Base-by-base conservation (phyloP, 139 green algal genomes). In the Chlamydomonas sp. region DNA sequence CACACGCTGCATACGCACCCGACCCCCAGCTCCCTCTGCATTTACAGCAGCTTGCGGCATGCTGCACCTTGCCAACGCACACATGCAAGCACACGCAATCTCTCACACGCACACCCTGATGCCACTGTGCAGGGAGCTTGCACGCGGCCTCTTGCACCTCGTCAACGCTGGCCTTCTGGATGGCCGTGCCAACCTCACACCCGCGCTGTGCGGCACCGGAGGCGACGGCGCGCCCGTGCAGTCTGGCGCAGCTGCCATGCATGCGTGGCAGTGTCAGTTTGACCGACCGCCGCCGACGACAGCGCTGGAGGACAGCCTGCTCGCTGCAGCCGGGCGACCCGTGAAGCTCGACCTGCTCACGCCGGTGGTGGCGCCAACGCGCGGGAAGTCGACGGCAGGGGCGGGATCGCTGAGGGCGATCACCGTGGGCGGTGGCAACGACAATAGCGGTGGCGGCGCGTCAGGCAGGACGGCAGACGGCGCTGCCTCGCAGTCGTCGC, bases 91-190 rank as follows among this genome's bases (percentile, higher is more conserved):
- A n/a, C n/a, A n/a, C n/a, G n/a, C n/a, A n/a, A n/a, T n/a, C n/a
- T n/a, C n/a, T n/a, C n/a, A n/a, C n/a, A n/a, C n/a, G n/a, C n/a
- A n/a, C n/a, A n/a, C n/a, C n/a, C n/a, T n/a, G n/a, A n/a, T n/a
- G n/a, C n/a, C n/a, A n/a, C n/a, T n/a, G n/a, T n/a, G n/a, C n/a
- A n/a, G 8, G 10, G 59, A 66, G 59, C 59, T 66, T 5, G n/a
- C 20, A 29, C 39, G 20, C 10, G 59, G 59, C 4, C 33, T 66
- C 8, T 48, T 66, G 59, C 59, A 66, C 59, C 33, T 66, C 4
- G 29, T 84, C 34, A 82, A 82, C 49, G 72, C 77, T 2, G 78
- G 83, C 6, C 65, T 88, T 54, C 59, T 88, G 48, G 77, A 74
- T 1, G 5, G 48, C 2, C 70, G 73, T 26, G 67, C 71, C 5